Base-by-base conservation (phyloP, 2,329 filamentous ascomycete genomes). In the Colletotrichum euphorbiae region DNA sequence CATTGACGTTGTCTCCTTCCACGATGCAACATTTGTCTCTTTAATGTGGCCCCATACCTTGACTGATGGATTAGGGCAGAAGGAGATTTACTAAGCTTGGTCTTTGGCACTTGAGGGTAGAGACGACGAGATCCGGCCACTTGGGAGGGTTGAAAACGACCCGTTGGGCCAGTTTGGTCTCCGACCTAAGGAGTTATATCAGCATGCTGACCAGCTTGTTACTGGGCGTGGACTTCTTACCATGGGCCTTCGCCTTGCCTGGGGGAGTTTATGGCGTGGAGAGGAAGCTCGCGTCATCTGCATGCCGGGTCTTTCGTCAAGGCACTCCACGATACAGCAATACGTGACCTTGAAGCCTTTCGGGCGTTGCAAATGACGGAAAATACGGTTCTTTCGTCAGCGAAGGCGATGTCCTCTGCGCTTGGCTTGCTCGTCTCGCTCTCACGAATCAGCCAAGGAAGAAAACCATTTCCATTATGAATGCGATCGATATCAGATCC, bases 401-500 rank as follows among this genome's bases (percentile, higher is more conserved):
- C n/a, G 43, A 45, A 45, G 43, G 43, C 43, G 43, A 45, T 45
- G 43, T 45, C 13, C 43, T 45, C 13, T 45, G 43, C 43, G 43
- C 43, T 11, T 45, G 43, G 43, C n/a, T 45, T 17, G 43, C 43
- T 45, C 43, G 43, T 45, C 43, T 45, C 13, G 43, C 43, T 2
- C 7, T 45, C 43, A 19, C n/a, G 13, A 3, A 45, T 19, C 43
- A 21, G 8, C 43, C 43, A 45, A 19, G 43, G 21, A 45, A 45
- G 43, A 45, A 45, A 11, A 45, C n/a, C 13, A 19, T 45, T 45
- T 45, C 43, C 12, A 45, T 45, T 19, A 45, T 45, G 43, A 45
- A 45, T 45, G 43, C 43, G 43, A 45, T 45, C 43, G 43, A 45
- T 12, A 45, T 45, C 43, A 45, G 43, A 45, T 45, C 43, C 43